Base-by-base conservation (phyloP, 148 eudicot species). In the Camellia japonica region DNA sequence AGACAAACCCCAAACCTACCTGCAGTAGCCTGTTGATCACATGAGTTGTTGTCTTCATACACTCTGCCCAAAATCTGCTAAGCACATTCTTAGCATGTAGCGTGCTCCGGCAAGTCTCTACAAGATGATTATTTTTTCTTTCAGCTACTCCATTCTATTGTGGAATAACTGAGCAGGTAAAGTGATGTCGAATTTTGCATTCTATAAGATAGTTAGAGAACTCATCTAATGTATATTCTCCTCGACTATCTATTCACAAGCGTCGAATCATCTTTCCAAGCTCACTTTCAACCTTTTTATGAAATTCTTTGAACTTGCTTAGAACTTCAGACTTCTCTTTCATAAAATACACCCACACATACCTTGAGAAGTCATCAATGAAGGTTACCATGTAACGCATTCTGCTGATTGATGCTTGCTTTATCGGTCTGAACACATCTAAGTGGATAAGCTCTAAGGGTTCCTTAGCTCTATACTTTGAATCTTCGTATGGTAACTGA, bases 221-320 rank as follows among this genome's bases (percentile, higher is more conserved):
- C 44, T 55, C 64, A 15, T 9, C 49, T 30, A 46, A 78, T 11
- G 30, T 78, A 68, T 47, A 78, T 15, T 65, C 73, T 77, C 80
- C 60, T 51, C 61, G 62, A 46, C 51, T 66, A 18, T 78, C 51
- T 2, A 49, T 78, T 2, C 52, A 64, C 30, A 68, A 5, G 16
- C 65, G 54, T 5, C 30, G 30, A 6, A 67, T 46, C 12, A 55
- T 61, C 63, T 68, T 20, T 2, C 60, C 74, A 19, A 67, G 23
- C 23, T 23, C 23, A 23, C 23, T 23, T 23, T 23, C 23, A 23
- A 23, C 23, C 23, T 23, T 23, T 0, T 23, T 23, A 23, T 23
- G 23, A 23, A 23, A 23, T 23, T 23, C 0, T 23, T 23, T 23
- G 23, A 23, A 23, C 23, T 23, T 23, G 23, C 23, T 23, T 23